These are phyloP conservation scores for Naganishia randhawae DNA, from an alignment of 768 basidiomycete genomes.

Conservation along the genomic window DNA sequence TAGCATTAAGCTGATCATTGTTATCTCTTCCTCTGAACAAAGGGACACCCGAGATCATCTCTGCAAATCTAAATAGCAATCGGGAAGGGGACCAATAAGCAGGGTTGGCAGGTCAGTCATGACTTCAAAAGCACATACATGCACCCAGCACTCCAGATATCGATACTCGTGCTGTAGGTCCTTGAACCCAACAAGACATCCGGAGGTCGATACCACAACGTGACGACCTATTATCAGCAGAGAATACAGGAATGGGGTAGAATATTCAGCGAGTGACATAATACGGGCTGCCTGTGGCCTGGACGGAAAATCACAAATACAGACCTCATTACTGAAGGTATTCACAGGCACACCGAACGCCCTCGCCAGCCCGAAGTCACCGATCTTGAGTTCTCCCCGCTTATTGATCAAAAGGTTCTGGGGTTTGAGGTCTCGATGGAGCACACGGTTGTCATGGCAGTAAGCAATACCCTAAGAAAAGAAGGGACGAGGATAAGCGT, in stretches of 20 bases:
- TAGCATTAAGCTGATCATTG: slow-evolving; percentile 93
- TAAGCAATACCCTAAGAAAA: slow-evolving; percentile 72
- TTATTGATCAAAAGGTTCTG: slow-evolving; percentile 97
- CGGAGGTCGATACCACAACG: slow-evolving; percentile 96
- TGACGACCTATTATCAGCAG: slow-evolving; percentile 64
- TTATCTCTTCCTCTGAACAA: slow-evolving; percentile 96
- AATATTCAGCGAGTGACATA: background rate
- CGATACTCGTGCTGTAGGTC: slow-evolving; percentile 96
- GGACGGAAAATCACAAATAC: background rate
- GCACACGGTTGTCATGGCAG: slow-evolving; percentile 96
- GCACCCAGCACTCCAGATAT: slow-evolving; percentile 98
- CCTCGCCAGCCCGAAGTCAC: slow-evolving; percentile 94
- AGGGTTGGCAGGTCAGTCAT: background rate
- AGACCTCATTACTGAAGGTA: slow-evolving; percentile 89
- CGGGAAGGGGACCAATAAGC: background rate
- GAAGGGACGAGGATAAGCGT: background rate
- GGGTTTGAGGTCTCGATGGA: slow-evolving; percentile 96
- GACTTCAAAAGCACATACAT: slow-evolving; percentile 55
- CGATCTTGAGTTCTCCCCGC: slow-evolving; percentile 92
- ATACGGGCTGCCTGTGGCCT: background rate
- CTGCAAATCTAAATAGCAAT: slow-evolving; percentile 63
- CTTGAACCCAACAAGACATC: slow-evolving; percentile 94
- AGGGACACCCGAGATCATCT: slow-evolving; percentile 97
- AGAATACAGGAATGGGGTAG: background rate
- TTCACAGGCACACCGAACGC: slow-evolving; percentile 99